A percentile compares a stretch with the other conserved stretches of the same genome.
Conservation (phyloP, 306 rosid species). For the Rubus idaeus region DNA sequence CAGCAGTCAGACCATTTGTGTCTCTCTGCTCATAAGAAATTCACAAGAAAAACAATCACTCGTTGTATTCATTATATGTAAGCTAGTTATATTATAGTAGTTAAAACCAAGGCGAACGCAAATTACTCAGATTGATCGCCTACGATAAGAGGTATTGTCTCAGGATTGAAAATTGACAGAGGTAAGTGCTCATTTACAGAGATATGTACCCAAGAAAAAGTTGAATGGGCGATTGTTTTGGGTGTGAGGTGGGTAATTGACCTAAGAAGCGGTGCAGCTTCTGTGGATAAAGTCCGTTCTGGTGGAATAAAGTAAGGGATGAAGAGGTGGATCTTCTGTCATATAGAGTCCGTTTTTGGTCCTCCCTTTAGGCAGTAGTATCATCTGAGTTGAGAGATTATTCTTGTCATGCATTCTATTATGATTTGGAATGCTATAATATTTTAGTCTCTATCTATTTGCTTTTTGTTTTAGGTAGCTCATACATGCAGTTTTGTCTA, state of each 20-base stretch:
- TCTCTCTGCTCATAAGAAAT: conserved; percentile 63
- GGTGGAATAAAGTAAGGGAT: neutral
- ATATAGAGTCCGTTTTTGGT: neutral
- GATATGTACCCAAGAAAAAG: neutral
- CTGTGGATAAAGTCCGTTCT: neutral
- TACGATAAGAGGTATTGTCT: neutral
- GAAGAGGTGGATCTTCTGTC: neutral
- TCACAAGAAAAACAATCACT: conserved; percentile 13
- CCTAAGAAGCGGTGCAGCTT: neutral
- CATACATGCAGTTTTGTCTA: neutral
- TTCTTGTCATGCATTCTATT: neutral
- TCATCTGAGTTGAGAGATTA: neutral
- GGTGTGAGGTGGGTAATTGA: neutral
- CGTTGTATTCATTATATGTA: conserved; percentile 5
- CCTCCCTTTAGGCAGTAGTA: neutral
- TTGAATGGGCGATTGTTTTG: neutral
- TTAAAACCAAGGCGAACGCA: neutral
- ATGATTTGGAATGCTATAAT: neutral
- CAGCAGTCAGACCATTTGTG: conserved; percentile 79
- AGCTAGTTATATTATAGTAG: neutral
- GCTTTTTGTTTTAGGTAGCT: neutral
- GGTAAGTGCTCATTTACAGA: neutral
- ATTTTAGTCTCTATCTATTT: neutral
- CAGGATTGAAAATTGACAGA: neutral
- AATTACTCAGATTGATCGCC: neutral